Evolutionary conservation across 2,329 filamentous ascomycete genomes (phyloP), one percentile per base, ranked within the genome.

Genomic region (Polytolypa hystricis): DNA sequence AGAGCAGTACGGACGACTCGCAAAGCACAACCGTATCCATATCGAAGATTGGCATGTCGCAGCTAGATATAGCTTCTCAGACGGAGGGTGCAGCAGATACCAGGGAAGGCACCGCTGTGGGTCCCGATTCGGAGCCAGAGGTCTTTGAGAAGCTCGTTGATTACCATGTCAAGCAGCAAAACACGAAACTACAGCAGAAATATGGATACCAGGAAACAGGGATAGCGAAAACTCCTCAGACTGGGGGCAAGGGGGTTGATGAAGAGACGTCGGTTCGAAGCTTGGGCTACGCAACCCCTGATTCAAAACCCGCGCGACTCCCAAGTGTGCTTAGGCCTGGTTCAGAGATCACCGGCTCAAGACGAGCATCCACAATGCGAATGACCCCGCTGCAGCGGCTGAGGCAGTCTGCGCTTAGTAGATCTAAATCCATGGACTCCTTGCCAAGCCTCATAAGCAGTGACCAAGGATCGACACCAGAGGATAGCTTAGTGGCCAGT

Each of bases 351-450:
- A 25, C n/a, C n/a, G n/a, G n/a, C n/a, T n/a, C n/a, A n/a, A n/a
- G n/a, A 7, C 21, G n/a, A 25, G 21, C 21, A 25, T 7, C 21
- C 30, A 28, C 16, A 14, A 10, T 12, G 26, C 47, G 53, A 11
- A 42, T 61, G 33, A 65, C 61, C 0, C 59, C 62, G 5, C 45
- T 66, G 30, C 58, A 65, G 39, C 54, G 62, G 15, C 44, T 66
- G 32, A 57, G 60, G 5, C 56, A 58, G n/a, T 52, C 44, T 21
- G 62, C 61, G 14, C 52, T 60, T 32, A 54, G 44, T 43, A 60
- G 49, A 35, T 63, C 56, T 37, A 57, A 44, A 41, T 65, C 52
- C 30, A 53, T 55, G 46, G 60, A 46, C 46, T 51, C 39, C 15
- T 42, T 49, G 12, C 12, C 30, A 33, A 37, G 12, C 17, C 20